Percentiles rank a stretch among this genome's conserved stretches.
These are phyloP conservation scores for Beauveria pseudobassiana DNA, from an alignment of 2,329 filamentous ascomycete species.

Conservation along the genomic window DNA sequence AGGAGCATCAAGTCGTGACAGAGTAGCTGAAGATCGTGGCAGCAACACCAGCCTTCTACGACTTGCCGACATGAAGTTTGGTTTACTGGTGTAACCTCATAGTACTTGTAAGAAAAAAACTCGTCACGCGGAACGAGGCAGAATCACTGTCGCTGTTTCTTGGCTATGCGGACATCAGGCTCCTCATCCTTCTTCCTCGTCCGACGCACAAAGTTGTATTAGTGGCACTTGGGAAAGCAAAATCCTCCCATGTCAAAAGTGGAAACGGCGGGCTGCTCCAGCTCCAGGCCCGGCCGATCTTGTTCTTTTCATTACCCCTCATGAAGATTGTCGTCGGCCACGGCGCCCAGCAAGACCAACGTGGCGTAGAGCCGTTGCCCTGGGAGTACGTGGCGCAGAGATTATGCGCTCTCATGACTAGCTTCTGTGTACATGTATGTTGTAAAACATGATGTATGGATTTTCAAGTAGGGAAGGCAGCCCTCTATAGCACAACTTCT, in stretches of 20 bases:
- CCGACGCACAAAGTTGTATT: not conserved
- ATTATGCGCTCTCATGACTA: not conserved
- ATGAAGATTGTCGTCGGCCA: too few relatives aligned
- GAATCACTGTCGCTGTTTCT: not conserved
- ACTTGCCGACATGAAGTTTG: too few relatives aligned
- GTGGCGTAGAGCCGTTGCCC: not conserved
- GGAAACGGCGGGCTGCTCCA: not conserved
- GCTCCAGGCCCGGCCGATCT: not conserved
- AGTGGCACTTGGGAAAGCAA: not conserved
- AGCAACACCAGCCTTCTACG: too few relatives aligned
- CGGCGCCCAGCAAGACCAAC: not conserved
- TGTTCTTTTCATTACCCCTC: not conserved
- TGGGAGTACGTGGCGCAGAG: not conserved
- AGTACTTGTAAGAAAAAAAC: too few relatives aligned
- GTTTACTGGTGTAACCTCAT: too few relatives aligned
- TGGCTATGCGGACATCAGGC: not conserved
- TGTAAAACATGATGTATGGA: not conserved
- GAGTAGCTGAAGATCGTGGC: too few relatives aligned
- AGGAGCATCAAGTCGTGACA: too few relatives aligned
- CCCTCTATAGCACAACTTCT: too few relatives aligned
- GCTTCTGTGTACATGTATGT: not conserved
- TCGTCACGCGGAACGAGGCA: not conserved
- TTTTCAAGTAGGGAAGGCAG: too few relatives aligned
- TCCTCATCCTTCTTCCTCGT: not conserved
- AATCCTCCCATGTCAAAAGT: not conserved